Base-by-base conservation (phyloP, 2,329 filamentous ascomycete species). In the Zymoseptoria tritici region DNA sequence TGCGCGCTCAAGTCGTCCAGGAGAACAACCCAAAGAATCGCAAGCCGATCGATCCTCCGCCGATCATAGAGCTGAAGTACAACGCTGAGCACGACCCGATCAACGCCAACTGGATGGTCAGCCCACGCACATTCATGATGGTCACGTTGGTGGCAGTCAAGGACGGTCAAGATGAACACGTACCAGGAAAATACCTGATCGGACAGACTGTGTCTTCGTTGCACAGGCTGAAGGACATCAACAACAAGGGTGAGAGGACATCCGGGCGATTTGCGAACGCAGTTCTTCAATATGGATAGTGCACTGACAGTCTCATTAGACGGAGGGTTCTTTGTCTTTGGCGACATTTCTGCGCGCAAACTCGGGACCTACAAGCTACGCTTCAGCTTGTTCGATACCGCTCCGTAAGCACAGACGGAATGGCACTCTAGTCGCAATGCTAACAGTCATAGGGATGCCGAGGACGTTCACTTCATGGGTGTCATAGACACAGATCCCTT, bases 251-350 rank as follows among this genome's bases (percentile, higher is more conserved):
- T 63, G 26, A 46, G 59, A 46, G 26, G 6, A 26, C 52, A 13
- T 16, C 16, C 31, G n/a, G 20, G 19, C 19, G 53, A 16, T 3
- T 16, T 11, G 16, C 20, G n/a, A 53, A 19, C 55, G 57, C 49
- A 57, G 11, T 7, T 4, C n/a, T 16, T 31, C 21, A 42, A 57
- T 46, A 16, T 16, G 36, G 9, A 19, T 29, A 19, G 4, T 24
- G 16, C 22, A 7, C 20, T 26, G 49, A 24, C 26, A 26, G 13
- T 26, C n/a, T 62, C 55, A 61, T n/a, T 61, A 77, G 90, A 94
- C 73, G 88, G 88, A 9, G 90, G 87, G 0, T 95, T 91, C 76
- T 96, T 96, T 70, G 87, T 96, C n/a, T 96, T 95, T 74, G 89
- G 89, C 4, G 91, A 96, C 73, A 79, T 96, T 21, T 94, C 90